Conservation (phyloP, 129 eudicot species). For the Cynara cardunculus region DNA sequence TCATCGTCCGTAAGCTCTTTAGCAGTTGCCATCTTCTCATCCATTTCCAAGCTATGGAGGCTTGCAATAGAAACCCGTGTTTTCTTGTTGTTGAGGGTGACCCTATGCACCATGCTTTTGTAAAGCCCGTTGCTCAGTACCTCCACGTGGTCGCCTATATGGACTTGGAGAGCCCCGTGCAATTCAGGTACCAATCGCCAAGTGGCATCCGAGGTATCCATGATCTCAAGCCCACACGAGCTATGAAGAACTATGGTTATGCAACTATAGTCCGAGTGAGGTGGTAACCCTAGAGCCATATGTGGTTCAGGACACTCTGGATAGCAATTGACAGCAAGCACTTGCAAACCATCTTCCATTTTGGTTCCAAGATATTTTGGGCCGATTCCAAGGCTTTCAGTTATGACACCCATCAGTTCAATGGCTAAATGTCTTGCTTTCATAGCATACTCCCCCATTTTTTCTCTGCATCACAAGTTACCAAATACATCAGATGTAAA, state of each 20-base stretch:
- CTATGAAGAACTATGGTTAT: constrained; percentile 52
- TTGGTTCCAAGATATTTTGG: constrained; percentile 30
- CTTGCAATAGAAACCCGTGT: constrained; percentile 60
- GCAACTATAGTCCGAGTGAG: constrained; percentile 64
- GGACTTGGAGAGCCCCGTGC: constrained; percentile 49
- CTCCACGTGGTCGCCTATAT: constrained; percentile 61
- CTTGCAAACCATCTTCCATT: constrained; percentile 57
- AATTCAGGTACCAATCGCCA: constrained; percentile 44
- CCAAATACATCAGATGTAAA: not conserved
- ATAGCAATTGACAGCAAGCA: constrained; percentile 54
- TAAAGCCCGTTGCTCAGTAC: constrained; percentile 67
- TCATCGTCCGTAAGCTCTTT: constrained; percentile 43
- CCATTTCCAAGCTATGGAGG: constrained; percentile 56
- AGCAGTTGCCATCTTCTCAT: constrained; percentile 55
- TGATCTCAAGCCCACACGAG: constrained; percentile 47
- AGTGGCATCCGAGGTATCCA: constrained; percentile 23
- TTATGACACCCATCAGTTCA: constrained; percentile 36
- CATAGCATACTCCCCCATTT: constrained; percentile 43
- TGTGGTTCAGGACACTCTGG: constrained; percentile 63
- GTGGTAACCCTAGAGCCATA: constrained; percentile 53
- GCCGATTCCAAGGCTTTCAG: constrained; percentile 59
- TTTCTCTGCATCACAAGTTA: constrained; percentile 28
- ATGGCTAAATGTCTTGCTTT: constrained; percentile 38
- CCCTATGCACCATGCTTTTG: constrained; percentile 58
- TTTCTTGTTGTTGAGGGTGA: constrained; percentile 32